These are phyloP conservation scores for Oryza longistaminata DNA, from an alignment of 176 grass and related monocot genomes.

Conservation along the genomic window DNA sequence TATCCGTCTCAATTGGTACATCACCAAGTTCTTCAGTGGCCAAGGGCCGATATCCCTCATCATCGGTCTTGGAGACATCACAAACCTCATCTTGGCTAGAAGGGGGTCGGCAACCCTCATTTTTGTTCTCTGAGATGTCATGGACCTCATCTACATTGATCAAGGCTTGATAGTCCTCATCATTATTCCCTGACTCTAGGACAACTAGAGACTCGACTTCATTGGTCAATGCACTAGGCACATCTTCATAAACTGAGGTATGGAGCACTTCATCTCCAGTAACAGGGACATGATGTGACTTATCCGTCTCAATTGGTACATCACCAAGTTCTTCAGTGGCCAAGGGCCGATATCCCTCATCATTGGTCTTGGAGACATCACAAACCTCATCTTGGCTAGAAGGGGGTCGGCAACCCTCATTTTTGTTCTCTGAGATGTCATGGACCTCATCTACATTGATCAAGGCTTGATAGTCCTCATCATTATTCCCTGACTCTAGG, in stretches of 20 bases:
- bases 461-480: no score
- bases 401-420: no score
- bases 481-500: no score
- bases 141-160: neutral
- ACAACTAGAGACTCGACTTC: neutral
- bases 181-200: neutral
- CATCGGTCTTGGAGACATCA: slow-evolving; percentile 15
- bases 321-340: slow-evolving; percentile 33
- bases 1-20: slow-evolving; percentile 27
- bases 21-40: slow-evolving; percentile 32
- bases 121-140: slow-evolving; percentile 15
- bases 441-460: no score
- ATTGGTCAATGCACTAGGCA: slow-evolving; percentile 21
- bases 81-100: neutral
- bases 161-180: slow-evolving; percentile 18
- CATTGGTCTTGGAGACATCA: no score
- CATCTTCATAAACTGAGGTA: slow-evolving; percentile 35
- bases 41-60: slow-evolving; percentile 27
- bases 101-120: neutral
- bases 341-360: no score
- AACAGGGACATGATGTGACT: slow-evolving; percentile 27
- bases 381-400: no score
- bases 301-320: slow-evolving; percentile 26
- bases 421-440: no score
- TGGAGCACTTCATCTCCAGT: slow-evolving; percentile 15